Evolutionary conservation across 805 yeast genomes (phyloP).

Genomic region (Danielia oregonensis): DNA sequence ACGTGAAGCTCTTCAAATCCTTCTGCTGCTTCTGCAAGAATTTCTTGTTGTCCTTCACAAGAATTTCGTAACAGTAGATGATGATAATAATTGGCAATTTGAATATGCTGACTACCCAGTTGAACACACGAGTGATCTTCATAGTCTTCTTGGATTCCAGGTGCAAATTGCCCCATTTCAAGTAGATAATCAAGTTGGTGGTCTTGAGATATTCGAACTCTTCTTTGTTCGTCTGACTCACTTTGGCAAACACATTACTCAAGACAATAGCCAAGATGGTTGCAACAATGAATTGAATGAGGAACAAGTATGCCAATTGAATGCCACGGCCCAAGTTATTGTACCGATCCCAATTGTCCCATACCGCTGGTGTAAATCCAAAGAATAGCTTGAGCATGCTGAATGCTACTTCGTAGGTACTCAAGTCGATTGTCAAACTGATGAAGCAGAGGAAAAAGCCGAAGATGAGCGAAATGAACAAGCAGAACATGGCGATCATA

Average conservation of each 20-base stretch:
- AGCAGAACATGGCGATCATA: slow-evolving; percentile 44
- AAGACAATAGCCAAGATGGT: slow-evolving; percentile 55
- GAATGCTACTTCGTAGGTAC: slow-evolving; percentile 44
- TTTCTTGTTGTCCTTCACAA: slow-evolving; percentile 16
- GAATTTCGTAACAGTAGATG: slow-evolving; percentile 32
- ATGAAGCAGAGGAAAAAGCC: slow-evolving; percentile 57
- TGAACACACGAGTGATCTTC: slow-evolving; percentile 9
- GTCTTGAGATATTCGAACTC: slow-evolving; percentile 40
- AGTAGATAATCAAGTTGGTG: slow-evolving; percentile 34
- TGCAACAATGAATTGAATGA: slow-evolving; percentile 52
- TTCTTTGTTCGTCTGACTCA: slow-evolving; percentile 29
- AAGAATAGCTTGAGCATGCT: slow-evolving; percentile 50
- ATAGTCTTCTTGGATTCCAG: slow-evolving; percentile 8
- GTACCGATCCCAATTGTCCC: slow-evolving; percentile 52
- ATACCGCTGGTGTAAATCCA: slow-evolving; percentile 59
- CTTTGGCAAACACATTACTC: slow-evolving; percentile 37
- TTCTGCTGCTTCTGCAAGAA: slow-evolving; percentile 15
- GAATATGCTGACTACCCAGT: slow-evolving; percentile 23
- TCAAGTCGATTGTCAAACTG: slow-evolving; percentile 40
- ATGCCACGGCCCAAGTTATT: slow-evolving; percentile 44
- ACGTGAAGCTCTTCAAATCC: slow-evolving; percentile 33
- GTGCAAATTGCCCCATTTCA: slow-evolving; percentile 27
- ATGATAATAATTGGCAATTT: slow-evolving; percentile 33
- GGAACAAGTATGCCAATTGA: slow-evolving; percentile 48
- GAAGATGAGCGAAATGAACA: slow-evolving; percentile 46